These are phyloP conservation scores for Coprinellus micaceus DNA, from an alignment of 768 basidiomycete species.

Conservation along the genomic window DNA sequence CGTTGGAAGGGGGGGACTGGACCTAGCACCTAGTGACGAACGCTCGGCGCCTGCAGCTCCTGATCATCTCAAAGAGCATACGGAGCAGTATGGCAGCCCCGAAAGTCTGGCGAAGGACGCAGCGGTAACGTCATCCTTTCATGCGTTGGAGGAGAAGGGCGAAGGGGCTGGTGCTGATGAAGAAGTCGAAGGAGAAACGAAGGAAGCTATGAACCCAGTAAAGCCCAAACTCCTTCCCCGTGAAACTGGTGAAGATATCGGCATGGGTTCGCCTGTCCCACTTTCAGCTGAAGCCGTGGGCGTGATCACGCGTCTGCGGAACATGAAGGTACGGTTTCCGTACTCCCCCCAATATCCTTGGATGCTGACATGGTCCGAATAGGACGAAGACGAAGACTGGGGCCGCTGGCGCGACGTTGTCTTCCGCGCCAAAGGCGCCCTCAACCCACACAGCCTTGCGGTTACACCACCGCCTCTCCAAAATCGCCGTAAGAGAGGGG, in stretches of 20 bases:
- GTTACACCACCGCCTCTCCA: conserved; percentile 56
- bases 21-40: conserved; percentile 63
- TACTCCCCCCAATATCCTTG: background rate
- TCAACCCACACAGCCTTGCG: conserved; percentile 42
- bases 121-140: background rate
- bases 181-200: conserved; percentile 1
- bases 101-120: conserved; percentile 35
- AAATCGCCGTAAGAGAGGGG: conserved; percentile 58
- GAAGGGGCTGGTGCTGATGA: too few species aligned
- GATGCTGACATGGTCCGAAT: conserved; percentile 3
- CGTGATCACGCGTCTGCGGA: conserved; percentile 74
- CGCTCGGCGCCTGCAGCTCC: conserved; percentile 62
- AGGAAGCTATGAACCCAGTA: conserved; percentile 8
- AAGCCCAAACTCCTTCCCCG: conserved; percentile 59
- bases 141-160: too few species aligned
- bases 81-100: conserved; percentile 40
- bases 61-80: conserved; percentile 38
- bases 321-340: conserved; percentile 64
- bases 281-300: conserved; percentile 73
- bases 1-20: conserved; percentile 78
- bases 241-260: conserved; percentile 84
- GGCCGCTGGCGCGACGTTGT: conserved; percentile 84
- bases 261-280: conserved; percentile 81
- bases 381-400: conserved; percentile 90
- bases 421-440: conserved; percentile 67